Evolutionary conservation across 805 yeast species (phyloP).

Genomic region (Cyberlindnera maritima): DNA sequence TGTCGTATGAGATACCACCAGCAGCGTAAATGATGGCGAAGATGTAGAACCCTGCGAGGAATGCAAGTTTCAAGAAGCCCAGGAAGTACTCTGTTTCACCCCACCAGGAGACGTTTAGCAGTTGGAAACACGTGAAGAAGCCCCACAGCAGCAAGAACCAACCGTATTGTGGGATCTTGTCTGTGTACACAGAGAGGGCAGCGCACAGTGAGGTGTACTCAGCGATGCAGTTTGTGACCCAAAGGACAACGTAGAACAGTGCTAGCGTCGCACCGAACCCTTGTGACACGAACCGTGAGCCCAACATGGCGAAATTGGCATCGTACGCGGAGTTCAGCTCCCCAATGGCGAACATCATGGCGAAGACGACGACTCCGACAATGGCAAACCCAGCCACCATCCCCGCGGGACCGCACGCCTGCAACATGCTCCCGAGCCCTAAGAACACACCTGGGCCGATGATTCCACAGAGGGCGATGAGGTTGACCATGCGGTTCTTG

Average conservation of each 20-base stretch:
- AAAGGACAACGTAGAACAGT: constrained; percentile 49
- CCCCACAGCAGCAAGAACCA: constrained; percentile 53
- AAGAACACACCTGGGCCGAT: constrained; percentile 60
- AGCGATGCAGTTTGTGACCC: constrained; percentile 54
- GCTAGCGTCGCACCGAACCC: constrained; percentile 60
- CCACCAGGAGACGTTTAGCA: constrained; percentile 49
- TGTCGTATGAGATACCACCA: constrained; percentile 38
- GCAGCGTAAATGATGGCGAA: constrained; percentile 45
- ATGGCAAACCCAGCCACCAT: constrained; percentile 49
- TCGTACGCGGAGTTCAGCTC: constrained; percentile 55
- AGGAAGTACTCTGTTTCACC: constrained; percentile 57
- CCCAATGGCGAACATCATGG: constrained; percentile 56
- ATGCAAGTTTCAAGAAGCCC: constrained; percentile 46
- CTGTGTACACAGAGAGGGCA: constrained; percentile 48
- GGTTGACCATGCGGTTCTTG: constrained; percentile 48
- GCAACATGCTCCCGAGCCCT: constrained; percentile 49
- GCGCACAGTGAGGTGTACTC: constrained; percentile 55
- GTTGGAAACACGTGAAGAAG: constrained; percentile 47
- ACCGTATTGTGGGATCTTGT: constrained; percentile 53
- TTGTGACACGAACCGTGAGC: constrained; percentile 47
- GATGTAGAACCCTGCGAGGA: constrained; percentile 47
- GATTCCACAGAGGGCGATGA: constrained; percentile 54
- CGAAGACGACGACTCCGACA: constrained; percentile 50
- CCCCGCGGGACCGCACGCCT: constrained; percentile 52
- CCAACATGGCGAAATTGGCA: constrained; percentile 50